Evolutionary conservation across 2,329 filamentous ascomycete species (phyloP), one percentile per base, ranked within the genome.

Genomic region (Stenocarpella maydis): DNA sequence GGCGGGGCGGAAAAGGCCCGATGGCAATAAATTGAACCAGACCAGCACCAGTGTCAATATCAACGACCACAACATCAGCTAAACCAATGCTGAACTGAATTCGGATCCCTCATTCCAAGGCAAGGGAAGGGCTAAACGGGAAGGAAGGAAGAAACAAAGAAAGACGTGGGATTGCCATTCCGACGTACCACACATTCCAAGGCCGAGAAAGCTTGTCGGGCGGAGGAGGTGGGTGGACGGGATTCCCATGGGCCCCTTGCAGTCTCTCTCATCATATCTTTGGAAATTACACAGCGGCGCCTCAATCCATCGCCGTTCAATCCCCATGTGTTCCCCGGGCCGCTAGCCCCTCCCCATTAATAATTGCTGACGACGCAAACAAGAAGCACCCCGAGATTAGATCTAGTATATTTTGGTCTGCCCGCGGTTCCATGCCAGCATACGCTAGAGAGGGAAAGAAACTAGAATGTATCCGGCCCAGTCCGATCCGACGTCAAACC

Each of bases 151-250:
- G n/a, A 37, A 37, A 7, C 2, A 37, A 12, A 9, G 12, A 37
- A 37, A 43, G 43, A 58, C 37, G 54, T 58, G 37, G 54, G 37
- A 17, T 34, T 34, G 41, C 39, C 39, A 41, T 37, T 49, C 26
- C 58, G 41, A 63, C 43, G 58, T 49, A 47, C 24, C 58, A 49
- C 58, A 37, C 43, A 63, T 63, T 63, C 58, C 58, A 34, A 34
- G 39, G 41, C 19, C 41, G n/a, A 19, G n/a, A 63, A 63, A 63
- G 58, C 58, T 63, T 63, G 49, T 63, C 58, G 58, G 58, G 49
- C 58, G 58, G 41, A 49, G 55, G 39, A 49, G 55, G 39, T 47
- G 41, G 55, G 17, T 47, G 28, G 41, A 28, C 26, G 58, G 41
- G 58, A 63, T 63, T 63, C 19, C 41, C 58, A 63, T 37, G 43